phyloP scores from a whole-genome alignment of 257 asterid genomes.

The Fraxinus pennsylvanica region DNA sequence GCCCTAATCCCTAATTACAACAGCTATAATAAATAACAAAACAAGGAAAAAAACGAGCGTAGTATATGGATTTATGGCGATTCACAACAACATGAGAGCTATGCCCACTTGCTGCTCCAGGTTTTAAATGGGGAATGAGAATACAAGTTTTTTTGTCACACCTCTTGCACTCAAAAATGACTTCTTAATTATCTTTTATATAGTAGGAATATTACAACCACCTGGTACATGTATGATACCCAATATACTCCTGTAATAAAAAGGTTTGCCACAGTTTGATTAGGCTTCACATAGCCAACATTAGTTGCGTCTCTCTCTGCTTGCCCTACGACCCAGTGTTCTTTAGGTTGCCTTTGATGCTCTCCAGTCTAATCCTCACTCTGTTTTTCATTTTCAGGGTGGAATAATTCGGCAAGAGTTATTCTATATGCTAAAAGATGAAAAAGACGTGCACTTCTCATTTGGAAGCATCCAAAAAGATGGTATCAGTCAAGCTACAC shows the following conservation, averaged over 20 bases:
- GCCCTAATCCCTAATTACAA: background rate
- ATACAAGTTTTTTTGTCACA: background rate
- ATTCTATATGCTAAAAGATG: conserved; percentile 56
- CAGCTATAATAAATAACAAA: background rate
- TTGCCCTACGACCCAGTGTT: background rate
- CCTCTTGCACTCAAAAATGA: background rate
- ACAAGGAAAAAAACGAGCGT: background rate
- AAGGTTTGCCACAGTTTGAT: background rate
- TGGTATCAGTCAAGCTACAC: conserved; percentile 43
- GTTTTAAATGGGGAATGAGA: background rate
- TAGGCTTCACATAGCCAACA: too few relatives aligned
- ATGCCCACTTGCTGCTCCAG: background rate
- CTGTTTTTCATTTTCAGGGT: conserved; percentile 42
- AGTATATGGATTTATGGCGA: too few relatives aligned
- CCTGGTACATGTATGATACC: background rate
- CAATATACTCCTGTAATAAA: background rate
- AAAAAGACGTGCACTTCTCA: conserved; percentile 60
- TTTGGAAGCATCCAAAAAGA: conserved; percentile 54
- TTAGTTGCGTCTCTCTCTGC: background rate
- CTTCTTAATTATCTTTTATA: background rate
- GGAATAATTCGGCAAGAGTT: conserved; percentile 61
- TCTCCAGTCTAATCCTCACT: background rate
- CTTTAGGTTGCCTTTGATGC: background rate
- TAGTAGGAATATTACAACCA: too few relatives aligned
- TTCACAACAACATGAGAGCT: background rate